Percentiles rank a stretch among this genome's conserved stretches.
These are phyloP conservation scores for Dothistroma pini DNA, from an alignment of 2,329 filamentous ascomycete genomes.

Conservation along the genomic window DNA sequence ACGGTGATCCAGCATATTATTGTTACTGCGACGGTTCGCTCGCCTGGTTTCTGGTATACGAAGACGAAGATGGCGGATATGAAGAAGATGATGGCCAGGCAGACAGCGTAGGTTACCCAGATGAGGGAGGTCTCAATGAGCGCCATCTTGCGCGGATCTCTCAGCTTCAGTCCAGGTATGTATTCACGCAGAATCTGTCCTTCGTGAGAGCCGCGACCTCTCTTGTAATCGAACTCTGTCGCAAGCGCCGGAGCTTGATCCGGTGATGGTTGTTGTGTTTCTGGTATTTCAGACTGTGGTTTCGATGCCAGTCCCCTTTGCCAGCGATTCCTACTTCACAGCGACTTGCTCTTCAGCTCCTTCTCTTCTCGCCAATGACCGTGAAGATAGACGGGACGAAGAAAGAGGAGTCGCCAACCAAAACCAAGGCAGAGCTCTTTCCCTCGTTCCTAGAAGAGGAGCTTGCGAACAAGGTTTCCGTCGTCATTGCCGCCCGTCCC, in stretches of 20 bases:
- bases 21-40: slow-evolving; percentile 78
- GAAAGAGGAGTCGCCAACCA: not conserved
- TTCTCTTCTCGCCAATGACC: not conserved
- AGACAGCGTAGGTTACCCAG: slow-evolving; percentile 89
- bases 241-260: not conserved
- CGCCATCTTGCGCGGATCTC: slow-evolving; percentile 46
- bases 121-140: slow-evolving; percentile 86
- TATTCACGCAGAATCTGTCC: not conserved
- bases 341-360: not conserved
- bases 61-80: slow-evolving; percentile 83
- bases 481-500: not conserved
- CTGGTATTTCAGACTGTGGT: not conserved
- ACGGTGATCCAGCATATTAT: slow-evolving; percentile 82
- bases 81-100: slow-evolving; percentile 69
- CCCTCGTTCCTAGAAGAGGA: not conserved
- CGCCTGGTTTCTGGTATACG: slow-evolving; percentile 83
- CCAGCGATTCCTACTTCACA: not conserved
- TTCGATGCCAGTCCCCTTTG: not conserved
- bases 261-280: not conserved
- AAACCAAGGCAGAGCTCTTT: not conserved
- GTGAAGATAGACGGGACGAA: not conserved
- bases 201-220: not conserved
- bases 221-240: not conserved
- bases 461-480: not conserved
- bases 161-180: not conserved